phyloP scores from a whole-genome alignment of 2,329 filamentous ascomycete species.

The Trichoderma cornu-damae region DNA sequence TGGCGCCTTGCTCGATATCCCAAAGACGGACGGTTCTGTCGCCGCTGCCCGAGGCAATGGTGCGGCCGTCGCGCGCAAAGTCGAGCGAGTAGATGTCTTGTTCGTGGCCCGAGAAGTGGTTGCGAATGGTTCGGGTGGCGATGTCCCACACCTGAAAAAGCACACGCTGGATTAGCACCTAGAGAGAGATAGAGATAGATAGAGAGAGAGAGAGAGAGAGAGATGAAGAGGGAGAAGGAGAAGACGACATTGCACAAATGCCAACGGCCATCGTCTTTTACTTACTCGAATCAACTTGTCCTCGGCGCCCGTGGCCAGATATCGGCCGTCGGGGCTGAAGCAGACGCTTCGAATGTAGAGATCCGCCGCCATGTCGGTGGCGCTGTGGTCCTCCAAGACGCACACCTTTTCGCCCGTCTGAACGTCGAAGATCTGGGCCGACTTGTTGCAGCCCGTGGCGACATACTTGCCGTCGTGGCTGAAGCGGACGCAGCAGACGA shows the following conservation, averaged over 20 bases:
- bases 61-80: conserved; percentile 87
- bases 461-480: conserved; percentile 93
- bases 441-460: conserved; percentile 93
- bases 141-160: conserved; percentile 88
- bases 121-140: conserved; percentile 71
- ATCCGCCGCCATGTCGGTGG: conserved; percentile 76
- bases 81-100: conserved; percentile 98
- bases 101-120: conserved; percentile 93
- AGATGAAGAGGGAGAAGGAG: background rate
- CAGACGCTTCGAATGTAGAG: conserved; percentile 97
- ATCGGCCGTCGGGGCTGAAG: conserved; percentile 94
- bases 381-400: conserved; percentile 80
- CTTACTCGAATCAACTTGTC: conserved; percentile 93
- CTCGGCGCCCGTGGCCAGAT: conserved; percentile 91
- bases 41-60: conserved; percentile 91
- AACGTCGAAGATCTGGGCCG: conserved; percentile 99
- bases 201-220: background rate
- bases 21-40: conserved; percentile 92
- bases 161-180: conserved; percentile 20
- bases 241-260: background rate
- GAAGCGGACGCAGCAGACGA: conserved; percentile 97
- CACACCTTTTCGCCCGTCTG: conserved; percentile 80
- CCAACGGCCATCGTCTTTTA: conserved; percentile 22
- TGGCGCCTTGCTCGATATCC: conserved; percentile 83
- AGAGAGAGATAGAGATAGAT: too few relatives aligned